Conservation (phyloP, 768 basidiomycete genomes). For the Calocera cornea region DNA sequence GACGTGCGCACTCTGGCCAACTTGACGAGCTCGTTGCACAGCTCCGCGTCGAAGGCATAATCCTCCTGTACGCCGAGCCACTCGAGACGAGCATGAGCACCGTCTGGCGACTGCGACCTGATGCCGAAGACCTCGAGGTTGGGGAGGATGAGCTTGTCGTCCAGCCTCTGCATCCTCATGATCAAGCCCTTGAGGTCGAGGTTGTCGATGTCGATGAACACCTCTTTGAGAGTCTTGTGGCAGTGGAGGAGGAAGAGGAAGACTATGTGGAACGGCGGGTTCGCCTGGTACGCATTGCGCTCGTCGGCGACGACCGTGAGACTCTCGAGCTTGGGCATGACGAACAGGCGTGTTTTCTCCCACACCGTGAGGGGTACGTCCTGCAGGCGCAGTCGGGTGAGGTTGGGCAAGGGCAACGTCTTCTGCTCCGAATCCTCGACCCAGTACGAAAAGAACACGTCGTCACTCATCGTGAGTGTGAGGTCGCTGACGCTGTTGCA, state of each 20-base stretch:
- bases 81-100: no score
- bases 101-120: no score
- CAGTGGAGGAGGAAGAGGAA: background rate
- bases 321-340: background rate
- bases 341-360: background rate
- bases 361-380: background rate
- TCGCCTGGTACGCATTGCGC: background rate
- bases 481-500: background rate
- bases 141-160: background rate
- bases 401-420: background rate
- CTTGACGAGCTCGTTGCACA: no score
- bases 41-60: no score
- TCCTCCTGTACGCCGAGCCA: no score
- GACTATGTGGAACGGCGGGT: background rate
- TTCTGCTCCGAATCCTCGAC: background rate
- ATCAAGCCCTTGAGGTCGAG: background rate
- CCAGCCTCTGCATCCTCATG: background rate
- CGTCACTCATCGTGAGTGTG: background rate
- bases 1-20: no score
- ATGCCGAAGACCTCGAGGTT: background rate
- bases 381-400: background rate
- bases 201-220: background rate
- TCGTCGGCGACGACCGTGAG: background rate
- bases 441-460: background rate
- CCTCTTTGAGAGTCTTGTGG: background rate